phyloP scores from a whole-genome alignment of 345 rosid species.

The Trapa incisa region DNA sequence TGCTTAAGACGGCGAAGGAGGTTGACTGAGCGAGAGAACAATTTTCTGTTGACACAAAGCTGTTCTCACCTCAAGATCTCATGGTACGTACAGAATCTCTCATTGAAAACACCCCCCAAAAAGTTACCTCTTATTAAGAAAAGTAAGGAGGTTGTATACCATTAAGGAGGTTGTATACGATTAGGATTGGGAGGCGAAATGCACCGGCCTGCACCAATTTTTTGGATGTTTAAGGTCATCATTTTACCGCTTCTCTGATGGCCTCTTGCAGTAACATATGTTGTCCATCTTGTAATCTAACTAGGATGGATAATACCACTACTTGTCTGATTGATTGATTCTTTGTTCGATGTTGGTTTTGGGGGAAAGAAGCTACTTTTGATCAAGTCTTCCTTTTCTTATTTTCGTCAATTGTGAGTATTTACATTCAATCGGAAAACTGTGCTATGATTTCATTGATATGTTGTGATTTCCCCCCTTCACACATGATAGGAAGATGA shows the following conservation, averaged over 20 bases:
- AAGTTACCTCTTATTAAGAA: neutral
- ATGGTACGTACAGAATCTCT: constrained; percentile 6
- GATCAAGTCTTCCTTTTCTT: no score
- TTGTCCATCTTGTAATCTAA: constrained; percentile 8
- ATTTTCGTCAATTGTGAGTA: no score
- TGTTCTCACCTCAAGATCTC: constrained; percentile 16
- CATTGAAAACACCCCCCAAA: neutral
- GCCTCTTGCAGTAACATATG: constrained; percentile 11
- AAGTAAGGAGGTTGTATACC: constrained; percentile 10
- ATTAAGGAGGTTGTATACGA: constrained; percentile 13
- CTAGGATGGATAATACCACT: neutral
- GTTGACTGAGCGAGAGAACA: constrained; percentile 21
- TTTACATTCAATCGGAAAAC: no score
- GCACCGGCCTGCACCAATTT: constrained; percentile 3
- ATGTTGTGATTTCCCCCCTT: no score
- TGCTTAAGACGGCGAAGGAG: constrained; percentile 39
- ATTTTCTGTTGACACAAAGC: constrained; percentile 15
- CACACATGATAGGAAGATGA: no score
- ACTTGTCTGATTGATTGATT: constrained; percentile 10
- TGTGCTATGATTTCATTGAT: no score
- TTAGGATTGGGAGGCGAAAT: constrained; percentile 13
- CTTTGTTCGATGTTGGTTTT: neutral
- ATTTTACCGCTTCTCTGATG: constrained; percentile 5
- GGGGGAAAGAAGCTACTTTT: no score
- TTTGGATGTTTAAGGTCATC: constrained; percentile 10